Base-by-base conservation (phyloP, 2,329 filamentous ascomycete genomes). In the Epichloe coenophiala region DNA sequence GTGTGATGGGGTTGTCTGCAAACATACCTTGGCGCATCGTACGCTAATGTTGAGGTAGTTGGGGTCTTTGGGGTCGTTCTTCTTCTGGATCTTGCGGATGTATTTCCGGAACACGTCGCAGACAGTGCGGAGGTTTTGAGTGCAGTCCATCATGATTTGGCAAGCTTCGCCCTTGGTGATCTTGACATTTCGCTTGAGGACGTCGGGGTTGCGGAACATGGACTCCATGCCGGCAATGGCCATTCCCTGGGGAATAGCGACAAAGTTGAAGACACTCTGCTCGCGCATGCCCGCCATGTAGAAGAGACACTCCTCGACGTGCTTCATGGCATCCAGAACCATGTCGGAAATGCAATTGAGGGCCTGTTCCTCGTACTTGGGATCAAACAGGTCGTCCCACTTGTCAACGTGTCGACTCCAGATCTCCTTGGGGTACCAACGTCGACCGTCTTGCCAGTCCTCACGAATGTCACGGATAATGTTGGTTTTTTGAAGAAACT, bases 401-500 rank as follows among this genome's bases (percentile, higher is more conserved):
- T 85, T 80, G 59, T 86, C 80, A 48, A 96, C 90, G 64, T 98
- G 83, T 75, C 95, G 94, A 63, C 86, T 88, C 93, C 93, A 98
- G 63, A 98, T 88, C 70, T 95, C 89, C 67, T 85, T 86, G 47
- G 93, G 93, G 81, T 88, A 98, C 77, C 95, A 98, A 52, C 87
- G 82, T 55, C 93, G 81, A 59, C 84, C 83, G 67, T 97, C 93
- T 53, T 86, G 78, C 59, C 83, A 83, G 63, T 98, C 93, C 67
- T 98, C 93, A 59, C 83, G 81, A 56, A 97, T 79, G 65, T 98
- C 93, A 63, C 93, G 88, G 63, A 97, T 96, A 66, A 98, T 96
- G 75, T 98, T 98, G 57, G 89, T 95, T 98, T 95, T 95, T 65
- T 98, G 93, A 54, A 98, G 73, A 69, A 98, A 95, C 58, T 95